Base-by-base conservation (phyloP, 2,329 filamentous ascomycete genomes). In the Bimuria novae-zelandiae region DNA sequence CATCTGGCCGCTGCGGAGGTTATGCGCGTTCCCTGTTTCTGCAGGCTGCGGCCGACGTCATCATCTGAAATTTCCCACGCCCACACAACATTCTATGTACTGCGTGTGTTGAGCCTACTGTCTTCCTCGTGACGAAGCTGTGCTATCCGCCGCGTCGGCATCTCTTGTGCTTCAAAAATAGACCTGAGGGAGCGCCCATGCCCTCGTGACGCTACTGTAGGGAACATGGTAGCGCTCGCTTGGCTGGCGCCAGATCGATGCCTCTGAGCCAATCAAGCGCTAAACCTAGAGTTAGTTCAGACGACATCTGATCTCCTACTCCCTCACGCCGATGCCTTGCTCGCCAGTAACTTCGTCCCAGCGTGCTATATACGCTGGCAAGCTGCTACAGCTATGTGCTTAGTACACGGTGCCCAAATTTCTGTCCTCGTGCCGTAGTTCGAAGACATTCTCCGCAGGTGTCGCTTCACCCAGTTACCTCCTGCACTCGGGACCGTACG, bases 21-120 rank as follows among this genome's bases (percentile, higher is more conserved):
- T 25, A 61, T 46, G 44, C 49, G 42, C 39, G 46, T 71, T 64
- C 68, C 71, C 61, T 71, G 71, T 69, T 74, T 71, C 66, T 52
- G 42, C 45, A 27, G 50, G n/a, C 39, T 11, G 30, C 14, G 14
- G 23, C 16, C 46, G 37, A 52, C 50, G 45, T 52, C 54, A 50
- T 47, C 49, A 12, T 22, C 30, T n/a, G 25, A 5, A 30, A 25
- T 17, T 33, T 43, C 12, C n/a, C n/a, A n/a, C n/a, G n/a, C n/a
- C n/a, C n/a, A n/a, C n/a, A n/a, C n/a, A n/a, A n/a, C n/a, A n/a
- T n/a, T n/a, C n/a, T n/a, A n/a, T n/a, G n/a, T n/a, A n/a, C n/a
- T n/a, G n/a, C n/a, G n/a, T n/a, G n/a, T n/a, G n/a, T n/a, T n/a
- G n/a, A n/a, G n/a, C n/a, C n/a, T n/a, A n/a, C n/a, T n/a, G n/a